Evolutionary conservation across 495 filamentous ascomycete genomes (phyloP), one percentile per base, ranked within the genome.

Genomic region (Podospora appendiculata): DNA sequence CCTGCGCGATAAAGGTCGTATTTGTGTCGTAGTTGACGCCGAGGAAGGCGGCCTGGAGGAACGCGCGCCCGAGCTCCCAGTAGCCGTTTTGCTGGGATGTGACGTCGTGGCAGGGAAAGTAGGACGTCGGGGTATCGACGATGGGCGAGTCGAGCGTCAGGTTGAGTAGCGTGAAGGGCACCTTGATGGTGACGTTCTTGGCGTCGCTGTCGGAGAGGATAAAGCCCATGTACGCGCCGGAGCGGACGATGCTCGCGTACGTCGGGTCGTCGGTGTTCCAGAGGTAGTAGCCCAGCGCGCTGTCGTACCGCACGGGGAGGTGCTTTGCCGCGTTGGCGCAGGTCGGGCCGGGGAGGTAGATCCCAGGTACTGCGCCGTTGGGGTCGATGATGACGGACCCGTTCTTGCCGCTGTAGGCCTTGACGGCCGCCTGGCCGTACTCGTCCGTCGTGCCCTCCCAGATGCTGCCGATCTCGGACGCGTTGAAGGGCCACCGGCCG

Each of bases 91-190:
- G 10, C 13, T 19, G 13, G 16, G 39, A 35, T 13, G 48, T 9
- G 17, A 25, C 13, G n/a, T 36, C n/a, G 12, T 50, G 14, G 41
- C 57, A 59, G 8, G 53, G 57, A 32, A 59, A 59, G 35, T 56
- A 53, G 1, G 45, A 32, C 3, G 41, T 47, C 8, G 47, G 48
- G 7, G 12, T 34, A 7, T 44, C 13, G 11, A 52, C 43, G 8
- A 52, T 44, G 12, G 58, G 58, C 13, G 51, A 12, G 5, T 56
- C 50, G 0, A 79, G 66, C 1, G 71, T 77, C 3, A 80, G 66
- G 48, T 74, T 73, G n/a, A 80, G 65, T 5, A 78, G 65, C 7
- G 40, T 41, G 53, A 79, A 70, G 8, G 76, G 74, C 8, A 78
- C 70, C 32, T 78, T 77, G 54, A 80, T 74, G 9, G 65, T 73